Percentiles rank a stretch among this genome's conserved stretches.
phyloP scores from a whole-genome alignment of 73 alveolate genomes.

The Paramecium biaurelia region DNA sequence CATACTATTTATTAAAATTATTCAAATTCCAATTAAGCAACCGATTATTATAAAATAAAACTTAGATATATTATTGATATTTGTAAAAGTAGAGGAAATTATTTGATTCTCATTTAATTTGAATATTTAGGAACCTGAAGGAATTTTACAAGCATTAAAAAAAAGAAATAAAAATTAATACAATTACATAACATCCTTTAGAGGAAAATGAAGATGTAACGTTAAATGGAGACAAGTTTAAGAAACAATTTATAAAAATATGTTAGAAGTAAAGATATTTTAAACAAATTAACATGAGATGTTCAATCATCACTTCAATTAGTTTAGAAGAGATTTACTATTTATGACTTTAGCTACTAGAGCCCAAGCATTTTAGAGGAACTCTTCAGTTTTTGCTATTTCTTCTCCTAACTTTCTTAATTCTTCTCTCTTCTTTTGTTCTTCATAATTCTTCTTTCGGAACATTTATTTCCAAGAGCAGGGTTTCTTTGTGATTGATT shows the following conservation, averaged over 20 bases:
- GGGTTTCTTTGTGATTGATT: not conserved
- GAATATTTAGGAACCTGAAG: not conserved
- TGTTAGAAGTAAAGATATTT: not conserved
- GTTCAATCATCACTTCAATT: not conserved
- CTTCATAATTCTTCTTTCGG: not conserved
- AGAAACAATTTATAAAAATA: not conserved
- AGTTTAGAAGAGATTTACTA: not conserved
- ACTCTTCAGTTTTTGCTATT: not conserved
- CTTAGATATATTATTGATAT: not conserved
- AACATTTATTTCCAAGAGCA: constrained; percentile 24
- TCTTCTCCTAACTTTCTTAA: constrained; percentile 6
- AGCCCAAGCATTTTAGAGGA: not conserved
- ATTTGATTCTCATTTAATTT: not conserved
- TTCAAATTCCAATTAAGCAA: not conserved
- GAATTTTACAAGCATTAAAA: not conserved
- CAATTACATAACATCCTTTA: not conserved
- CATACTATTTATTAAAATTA: not conserved
- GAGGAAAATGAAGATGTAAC: not conserved
- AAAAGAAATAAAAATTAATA: not conserved
- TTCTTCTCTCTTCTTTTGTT: not conserved
- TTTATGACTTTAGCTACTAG: not conserved
- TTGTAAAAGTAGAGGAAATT: not conserved
- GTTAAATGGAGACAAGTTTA: not conserved
- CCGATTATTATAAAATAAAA: not conserved
- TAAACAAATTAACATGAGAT: not conserved